phyloP scores from a whole-genome alignment of 345 rosid genomes.

The Eucalyptus sideroxylon region DNA sequence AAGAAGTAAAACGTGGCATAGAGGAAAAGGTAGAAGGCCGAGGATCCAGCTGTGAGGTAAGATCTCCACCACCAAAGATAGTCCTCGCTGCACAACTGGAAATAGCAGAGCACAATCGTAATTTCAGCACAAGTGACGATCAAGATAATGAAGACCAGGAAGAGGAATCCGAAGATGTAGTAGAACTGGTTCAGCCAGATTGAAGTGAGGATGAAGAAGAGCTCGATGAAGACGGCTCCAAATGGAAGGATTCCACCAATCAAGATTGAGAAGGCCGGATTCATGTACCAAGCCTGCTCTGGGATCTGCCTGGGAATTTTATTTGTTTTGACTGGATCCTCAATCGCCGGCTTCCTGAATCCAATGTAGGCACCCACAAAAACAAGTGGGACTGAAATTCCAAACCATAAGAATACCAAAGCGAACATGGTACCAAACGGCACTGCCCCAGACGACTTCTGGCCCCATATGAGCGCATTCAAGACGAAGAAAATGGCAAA shows the following conservation, averaged over 20 bases:
- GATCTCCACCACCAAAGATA: slow-evolving; percentile 36
- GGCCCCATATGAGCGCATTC: slow-evolving; percentile 31
- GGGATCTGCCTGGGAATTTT: slow-evolving; percentile 38
- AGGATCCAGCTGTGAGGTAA: slow-evolving; percentile 27
- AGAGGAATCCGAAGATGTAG: slow-evolving; percentile 34
- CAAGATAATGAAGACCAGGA: slow-evolving; percentile 23
- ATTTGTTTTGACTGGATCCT: slow-evolving; percentile 26
- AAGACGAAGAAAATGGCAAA: slow-evolving; percentile 18
- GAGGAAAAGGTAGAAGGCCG: slow-evolving; percentile 27
- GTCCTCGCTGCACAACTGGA: slow-evolving; percentile 34
- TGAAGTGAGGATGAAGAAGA: slow-evolving; percentile 29
- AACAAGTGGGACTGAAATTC: slow-evolving; percentile 34
- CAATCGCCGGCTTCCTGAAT: slow-evolving; percentile 17
- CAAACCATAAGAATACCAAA: slow-evolving; percentile 30
- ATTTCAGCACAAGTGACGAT: slow-evolving; percentile 29
- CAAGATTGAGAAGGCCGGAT: slow-evolving; percentile 14
- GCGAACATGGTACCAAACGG: slow-evolving; percentile 40
- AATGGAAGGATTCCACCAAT: slow-evolving; percentile 34
- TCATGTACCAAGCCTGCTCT: slow-evolving; percentile 25
- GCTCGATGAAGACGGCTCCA: slow-evolving; percentile 29
- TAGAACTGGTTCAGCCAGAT: slow-evolving; percentile 41
- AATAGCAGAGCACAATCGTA: slow-evolving; percentile 25
- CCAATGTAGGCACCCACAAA: slow-evolving; percentile 25
- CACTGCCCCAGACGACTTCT: slow-evolving; percentile 37
- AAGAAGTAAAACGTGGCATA: slow-evolving; percentile 26